phyloP scores from a whole-genome alignment of 768 basidiomycete species.

The Amanita molliuscula region DNA sequence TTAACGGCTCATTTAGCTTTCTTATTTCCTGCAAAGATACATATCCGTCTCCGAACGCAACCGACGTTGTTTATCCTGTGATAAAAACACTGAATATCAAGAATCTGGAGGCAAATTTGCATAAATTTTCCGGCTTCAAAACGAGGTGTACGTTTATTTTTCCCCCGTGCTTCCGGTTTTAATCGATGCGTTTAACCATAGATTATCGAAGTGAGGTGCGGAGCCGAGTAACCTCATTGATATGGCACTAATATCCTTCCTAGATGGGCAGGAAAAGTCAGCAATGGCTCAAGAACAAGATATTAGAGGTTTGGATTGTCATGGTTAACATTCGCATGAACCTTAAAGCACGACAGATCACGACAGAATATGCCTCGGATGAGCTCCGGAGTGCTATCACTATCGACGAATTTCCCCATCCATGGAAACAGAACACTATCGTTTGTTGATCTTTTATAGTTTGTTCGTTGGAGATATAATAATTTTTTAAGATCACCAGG shows the following conservation, averaged over 20 bases:
- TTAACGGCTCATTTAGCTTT: conserved; percentile 4
- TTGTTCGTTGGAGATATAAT: conserved; percentile 8
- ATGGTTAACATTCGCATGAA: conserved; percentile 4
- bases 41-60: conserved; percentile 51
- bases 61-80: conserved; percentile 40
- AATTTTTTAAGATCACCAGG: conserved; percentile 48
- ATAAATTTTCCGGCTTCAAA: conserved; percentile 50
- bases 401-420: conserved; percentile 63
- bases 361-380: conserved; percentile 46
- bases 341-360: conserved; percentile 37
- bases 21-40: conserved; percentile 23
- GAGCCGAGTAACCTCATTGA: conserved; percentile 9
- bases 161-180: conserved; percentile 1
- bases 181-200: conserved; percentile 6
- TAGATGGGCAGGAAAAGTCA: conserved; percentile 74
- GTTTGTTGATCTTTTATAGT: conserved; percentile 25
- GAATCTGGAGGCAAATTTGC: conserved; percentile 46
- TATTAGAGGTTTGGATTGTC: conserved; percentile 40
- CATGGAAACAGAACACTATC: conserved; percentile 81
- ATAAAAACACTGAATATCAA: conserved; percentile 49
- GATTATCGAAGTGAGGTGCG: conserved; percentile 57
- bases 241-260: conserved; percentile 12
- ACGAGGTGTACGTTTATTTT: conserved; percentile 48
- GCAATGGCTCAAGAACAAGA: conserved; percentile 61
- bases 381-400: conserved; percentile 47